Evolutionary conservation across 1,284 basidiomycete species (phyloP).

Genomic region (Marasmius oreades): DNA sequence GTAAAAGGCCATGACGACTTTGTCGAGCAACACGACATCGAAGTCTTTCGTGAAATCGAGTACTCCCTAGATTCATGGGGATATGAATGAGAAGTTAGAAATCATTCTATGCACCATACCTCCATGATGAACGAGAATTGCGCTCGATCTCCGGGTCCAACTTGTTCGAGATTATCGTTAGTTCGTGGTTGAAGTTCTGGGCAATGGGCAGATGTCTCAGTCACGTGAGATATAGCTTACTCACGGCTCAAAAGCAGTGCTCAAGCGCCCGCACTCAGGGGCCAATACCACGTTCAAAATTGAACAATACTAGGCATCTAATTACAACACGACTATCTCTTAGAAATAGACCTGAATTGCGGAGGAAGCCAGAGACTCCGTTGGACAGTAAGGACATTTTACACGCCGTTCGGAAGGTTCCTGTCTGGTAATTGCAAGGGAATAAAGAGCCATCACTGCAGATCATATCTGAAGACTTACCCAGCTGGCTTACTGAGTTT

Average conservation of each 20-base stretch:
- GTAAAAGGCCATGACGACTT: conserved; percentile 83
- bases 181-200: background rate
- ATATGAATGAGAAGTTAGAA: conserved; percentile 14
- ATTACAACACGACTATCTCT: conserved; percentile 12
- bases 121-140: conserved; percentile 35
- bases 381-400: conserved; percentile 90
- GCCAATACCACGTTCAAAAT: too few relatives aligned
- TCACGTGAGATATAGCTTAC: background rate
- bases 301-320: background rate
- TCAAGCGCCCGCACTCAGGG: background rate
- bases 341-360: conserved; percentile 76
- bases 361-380: conserved; percentile 55
- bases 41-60: conserved; percentile 87
- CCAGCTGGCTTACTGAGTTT: conserved; percentile 84
- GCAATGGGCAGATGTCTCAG: background rate
- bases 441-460: conserved; percentile 11
- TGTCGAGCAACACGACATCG: conserved; percentile 82
- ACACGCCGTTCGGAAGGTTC: conserved; percentile 54
- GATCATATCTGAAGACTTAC: conserved; percentile 45
- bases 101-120: conserved; percentile 24
- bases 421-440: conserved; percentile 1
- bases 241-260: background rate
- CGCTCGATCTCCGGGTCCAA: conserved; percentile 10
- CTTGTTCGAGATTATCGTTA: background rate
- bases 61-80: conserved; percentile 52